Evolutionary conservation across 495 filamentous ascomycete species (phyloP).

Genomic region (Penicillium paxilli): DNA sequence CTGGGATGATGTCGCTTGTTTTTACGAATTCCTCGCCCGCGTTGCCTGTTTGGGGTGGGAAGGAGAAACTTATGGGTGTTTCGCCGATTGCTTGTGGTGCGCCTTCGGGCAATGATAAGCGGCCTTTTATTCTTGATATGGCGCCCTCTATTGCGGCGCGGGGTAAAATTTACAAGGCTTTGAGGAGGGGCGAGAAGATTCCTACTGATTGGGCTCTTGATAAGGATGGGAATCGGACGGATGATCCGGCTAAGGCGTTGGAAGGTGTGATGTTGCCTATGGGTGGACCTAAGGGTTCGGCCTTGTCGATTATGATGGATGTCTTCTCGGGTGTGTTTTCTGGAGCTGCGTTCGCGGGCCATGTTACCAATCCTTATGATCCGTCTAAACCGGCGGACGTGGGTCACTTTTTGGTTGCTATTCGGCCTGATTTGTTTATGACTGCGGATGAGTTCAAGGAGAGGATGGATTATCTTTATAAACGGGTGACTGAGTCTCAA

Average conservation of each 20-base stretch:
- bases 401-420: slow-evolving; percentile 72
- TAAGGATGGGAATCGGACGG: slow-evolving; percentile 63
- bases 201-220: slow-evolving; percentile 75
- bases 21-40: slow-evolving; percentile 80
- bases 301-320: slow-evolving; percentile 79
- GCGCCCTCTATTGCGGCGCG: slow-evolving; percentile 70
- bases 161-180: slow-evolving; percentile 76
- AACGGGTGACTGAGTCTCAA: slow-evolving; percentile 60
- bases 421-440: slow-evolving; percentile 79
- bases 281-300: slow-evolving; percentile 76
- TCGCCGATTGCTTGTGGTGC: slow-evolving; percentile 78
- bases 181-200: slow-evolving; percentile 70
- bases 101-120: slow-evolving; percentile 52
- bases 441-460: slow-evolving; percentile 64
- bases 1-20: slow-evolving; percentile 71
- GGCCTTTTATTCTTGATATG: slow-evolving; percentile 75
- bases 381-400: slow-evolving; percentile 66
- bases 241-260: slow-evolving; percentile 65
- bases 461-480: slow-evolving; percentile 70
- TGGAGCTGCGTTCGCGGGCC: slow-evolving; percentile 68
- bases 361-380: slow-evolving; percentile 73
- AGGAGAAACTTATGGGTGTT: slow-evolving; percentile 67
- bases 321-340: slow-evolving; percentile 77
- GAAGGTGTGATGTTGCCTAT: slow-evolving; percentile 77
- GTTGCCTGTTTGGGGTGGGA: slow-evolving; percentile 71